These are phyloP conservation scores for Aspergillus carlsbadensis DNA, from an alignment of 495 filamentous ascomycete species.

Conservation along the genomic window DNA sequence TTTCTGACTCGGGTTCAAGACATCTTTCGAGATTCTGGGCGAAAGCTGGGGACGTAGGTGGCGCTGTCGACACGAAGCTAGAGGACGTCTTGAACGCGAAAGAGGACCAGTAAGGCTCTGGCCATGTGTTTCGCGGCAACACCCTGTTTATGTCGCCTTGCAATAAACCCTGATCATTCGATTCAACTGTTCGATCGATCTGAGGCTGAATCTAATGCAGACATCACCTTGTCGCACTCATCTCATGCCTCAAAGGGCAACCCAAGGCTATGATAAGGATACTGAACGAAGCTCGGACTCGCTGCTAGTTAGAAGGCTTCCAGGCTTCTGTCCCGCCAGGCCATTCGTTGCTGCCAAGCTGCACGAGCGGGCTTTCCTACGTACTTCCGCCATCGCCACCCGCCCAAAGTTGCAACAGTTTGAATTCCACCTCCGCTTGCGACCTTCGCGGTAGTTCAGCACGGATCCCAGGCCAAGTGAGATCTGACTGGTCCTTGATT, in stretches of 20 bases:
- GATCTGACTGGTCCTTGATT: slow-evolving; percentile 28
- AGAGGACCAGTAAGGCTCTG: slow-evolving; percentile 25
- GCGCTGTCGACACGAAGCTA: slow-evolving; percentile 49
- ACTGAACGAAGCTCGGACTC: no score
- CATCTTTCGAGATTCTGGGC: slow-evolving; percentile 97
- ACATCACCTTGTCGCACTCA: no score
- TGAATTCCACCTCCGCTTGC: slow-evolving; percentile 37
- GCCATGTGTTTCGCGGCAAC: no score
- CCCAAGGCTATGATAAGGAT: no score
- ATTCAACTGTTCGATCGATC: no score
- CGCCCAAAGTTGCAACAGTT: slow-evolving; percentile 39
- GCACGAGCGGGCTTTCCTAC: slow-evolving; percentile 7
- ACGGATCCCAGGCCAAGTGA: slow-evolving; percentile 35
- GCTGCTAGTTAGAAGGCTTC: no score
- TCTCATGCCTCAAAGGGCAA: no score
- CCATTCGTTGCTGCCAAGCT: slow-evolving; percentile 5
- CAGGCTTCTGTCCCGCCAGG: not conserved
- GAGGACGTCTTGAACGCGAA: slow-evolving; percentile 50
- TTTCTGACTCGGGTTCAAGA: slow-evolving; percentile 88
- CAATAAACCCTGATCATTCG: not conserved
- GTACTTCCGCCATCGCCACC: slow-evolving; percentile 15
- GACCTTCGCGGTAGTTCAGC: slow-evolving; percentile 30
- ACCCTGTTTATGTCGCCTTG: not conserved
- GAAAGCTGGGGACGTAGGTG: slow-evolving; percentile 68
- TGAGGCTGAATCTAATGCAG: no score